A percentile compares a stretch with the other conserved stretches of the same genome.
Conservation (phyloP, 768 basidiomycete species). For the Mycena metata region DNA sequence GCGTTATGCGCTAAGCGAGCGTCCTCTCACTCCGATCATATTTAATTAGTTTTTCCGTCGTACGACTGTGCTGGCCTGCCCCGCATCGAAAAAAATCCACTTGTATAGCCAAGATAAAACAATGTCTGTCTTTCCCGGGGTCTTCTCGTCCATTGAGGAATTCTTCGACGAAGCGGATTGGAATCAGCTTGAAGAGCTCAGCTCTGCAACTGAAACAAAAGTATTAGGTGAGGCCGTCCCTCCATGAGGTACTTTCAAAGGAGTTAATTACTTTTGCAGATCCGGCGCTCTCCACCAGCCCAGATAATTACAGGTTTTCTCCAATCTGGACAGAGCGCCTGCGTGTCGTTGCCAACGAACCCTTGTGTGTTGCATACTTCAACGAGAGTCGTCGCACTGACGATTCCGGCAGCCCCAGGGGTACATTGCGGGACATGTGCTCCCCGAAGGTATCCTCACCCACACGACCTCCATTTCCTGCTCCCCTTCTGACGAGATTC, state of each 20-base stretch:
- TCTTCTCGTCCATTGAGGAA: conserved; percentile 9
- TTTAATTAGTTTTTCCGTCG: neutral
- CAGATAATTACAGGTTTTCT: neutral
- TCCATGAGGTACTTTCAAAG: neutral
- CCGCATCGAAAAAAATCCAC: neutral
- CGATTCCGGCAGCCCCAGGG: conserved; percentile 1
- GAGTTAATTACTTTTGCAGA: too few species aligned
- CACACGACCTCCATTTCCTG: neutral
- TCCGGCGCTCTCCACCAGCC: too few species aligned
- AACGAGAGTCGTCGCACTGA: neutral
- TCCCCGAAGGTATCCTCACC: conserved; percentile 8
- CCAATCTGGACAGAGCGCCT: neutral
- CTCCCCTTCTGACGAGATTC: too few species aligned
- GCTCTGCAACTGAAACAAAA: neutral
- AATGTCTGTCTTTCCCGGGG: neutral
- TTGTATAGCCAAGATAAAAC: neutral
- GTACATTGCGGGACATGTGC: conserved; percentile 15
- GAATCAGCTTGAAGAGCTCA: conserved; percentile 8
- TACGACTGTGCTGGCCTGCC: conserved; percentile 6
- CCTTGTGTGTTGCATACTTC: neutral
- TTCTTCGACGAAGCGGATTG: conserved; percentile 23
- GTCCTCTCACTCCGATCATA: neutral
- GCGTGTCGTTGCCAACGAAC: conserved; percentile 4
- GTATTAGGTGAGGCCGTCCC: neutral
- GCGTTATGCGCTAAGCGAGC: conserved; percentile 5